A percentile compares a stretch with the other conserved stretches of the same genome.
Conservation (phyloP, 2,329 filamentous ascomycete species). For the Penicillium sp. region DNA sequence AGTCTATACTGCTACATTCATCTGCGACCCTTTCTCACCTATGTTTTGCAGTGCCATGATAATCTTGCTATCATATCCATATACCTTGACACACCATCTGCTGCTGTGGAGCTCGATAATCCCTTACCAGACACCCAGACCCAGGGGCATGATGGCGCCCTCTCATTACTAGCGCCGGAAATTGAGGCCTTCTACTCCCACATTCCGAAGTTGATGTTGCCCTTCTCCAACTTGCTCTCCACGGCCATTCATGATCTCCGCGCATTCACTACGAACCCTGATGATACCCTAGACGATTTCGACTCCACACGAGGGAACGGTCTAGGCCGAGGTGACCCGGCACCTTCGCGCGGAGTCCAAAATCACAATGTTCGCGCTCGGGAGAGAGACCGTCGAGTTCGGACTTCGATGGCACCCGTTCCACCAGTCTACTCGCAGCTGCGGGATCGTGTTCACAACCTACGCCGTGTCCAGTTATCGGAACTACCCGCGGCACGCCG, state of each 20-base stretch:
- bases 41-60: slow-evolving; percentile 28
- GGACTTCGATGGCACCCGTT: slow-evolving; percentile 19
- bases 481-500: slow-evolving; percentile 31
- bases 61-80: slow-evolving; percentile 33
- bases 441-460: slow-evolving; percentile 20
- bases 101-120: slow-evolving; percentile 17
- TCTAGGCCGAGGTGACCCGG: neutral
- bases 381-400: slow-evolving; percentile 20
- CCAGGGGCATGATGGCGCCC: slow-evolving; percentile 17
- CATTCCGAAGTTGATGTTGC: slow-evolving; percentile 22
- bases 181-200: slow-evolving; percentile 33
- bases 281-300: slow-evolving; percentile 3
- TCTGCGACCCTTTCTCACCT: neutral
- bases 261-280: slow-evolving; percentile 17
- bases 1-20: neutral
- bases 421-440: slow-evolving; percentile 26
- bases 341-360: slow-evolving; percentile 7
- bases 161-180: slow-evolving; percentile 32
- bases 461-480: slow-evolving; percentile 30
- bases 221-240: slow-evolving; percentile 26
- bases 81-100: slow-evolving; percentile 32
- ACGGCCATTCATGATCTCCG: slow-evolving; percentile 26
- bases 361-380: slow-evolving; percentile 17
- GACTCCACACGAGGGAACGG: neutral
- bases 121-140: slow-evolving; percentile 7